Evolutionary conservation across 1,284 basidiomycete species (phyloP), one percentile per base, ranked within the genome.

Genomic region (Pyrrhoderma noxium): DNA sequence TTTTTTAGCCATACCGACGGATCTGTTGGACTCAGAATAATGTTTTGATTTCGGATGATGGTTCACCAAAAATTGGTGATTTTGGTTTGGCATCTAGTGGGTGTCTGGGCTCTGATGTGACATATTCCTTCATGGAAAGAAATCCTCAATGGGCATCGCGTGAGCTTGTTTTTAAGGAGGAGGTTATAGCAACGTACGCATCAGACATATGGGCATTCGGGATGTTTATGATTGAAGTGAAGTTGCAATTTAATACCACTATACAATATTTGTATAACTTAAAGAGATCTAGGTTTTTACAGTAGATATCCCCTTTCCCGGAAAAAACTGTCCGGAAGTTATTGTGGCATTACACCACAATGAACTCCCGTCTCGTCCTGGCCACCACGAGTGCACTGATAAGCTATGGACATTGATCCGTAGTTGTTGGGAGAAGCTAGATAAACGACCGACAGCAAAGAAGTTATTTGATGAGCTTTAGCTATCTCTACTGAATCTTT

Each of bases 161-260:
- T 7, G 52, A 53, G 21, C 14, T 49, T 13, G 27, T 49, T 8
- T 36, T 16, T 11, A 39, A 49, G 21, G 45, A 16, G 1, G 9
- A 11, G 3, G 25, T 21, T 8, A 31, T 31, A 22, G 25, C 19
- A 22, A 40, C 51, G 14, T 27, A 41, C 18, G 44, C 16, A 18
- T 52, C 44, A 1, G 51, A 52, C 22, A 41, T 52, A 25, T 52
- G 51, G 51, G 51, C 51, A n/a, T 52, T 52, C 14, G 51, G 51
- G 3, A 52, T 52, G 51, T 34, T 47, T 14, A 14, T 21, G 1
- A 47, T 52, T 19, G 51, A 52, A 36, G 51, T 47, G 8, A 35
- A 27, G 19, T 35, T 4, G 34, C 18, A 1, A 36, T 23, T 9
- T 38, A 8, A 38, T 21, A 3, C 11, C 13, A 19, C 3, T 3